Evolutionary conservation across 805 yeast genomes (phyloP).

Genomic region (Metschnikowia henanensis): DNA sequence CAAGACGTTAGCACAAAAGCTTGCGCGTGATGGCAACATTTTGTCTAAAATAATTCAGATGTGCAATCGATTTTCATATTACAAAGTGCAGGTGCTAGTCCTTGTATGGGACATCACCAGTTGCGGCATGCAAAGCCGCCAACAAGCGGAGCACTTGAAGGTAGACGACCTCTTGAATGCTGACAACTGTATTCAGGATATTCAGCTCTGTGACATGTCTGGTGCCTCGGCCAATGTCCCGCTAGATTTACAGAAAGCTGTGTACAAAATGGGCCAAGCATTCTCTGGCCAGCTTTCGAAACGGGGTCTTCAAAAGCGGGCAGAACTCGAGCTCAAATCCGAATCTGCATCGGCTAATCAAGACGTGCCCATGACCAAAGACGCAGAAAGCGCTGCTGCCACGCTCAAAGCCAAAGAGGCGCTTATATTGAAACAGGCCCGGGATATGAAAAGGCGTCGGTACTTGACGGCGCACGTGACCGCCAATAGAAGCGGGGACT

Average conservation of each 20-base stretch:
- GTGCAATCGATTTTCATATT: constrained; percentile 35
- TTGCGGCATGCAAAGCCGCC: constrained; percentile 15
- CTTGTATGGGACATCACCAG: constrained; percentile 42
- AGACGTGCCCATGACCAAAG: neutral
- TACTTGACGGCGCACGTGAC: constrained; percentile 33
- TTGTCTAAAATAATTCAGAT: constrained; percentile 36
- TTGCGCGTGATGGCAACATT: constrained; percentile 35
- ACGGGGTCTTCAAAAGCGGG: constrained; percentile 28
- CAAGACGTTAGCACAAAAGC: constrained; percentile 28
- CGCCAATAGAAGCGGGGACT: constrained; percentile 12
- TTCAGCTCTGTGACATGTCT: constrained; percentile 37
- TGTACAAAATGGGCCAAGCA: constrained; percentile 20
- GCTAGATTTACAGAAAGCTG: constrained; percentile 24
- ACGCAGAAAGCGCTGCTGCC: neutral
- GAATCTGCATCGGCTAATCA: neutral
- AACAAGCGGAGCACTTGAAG: constrained; percentile 20
- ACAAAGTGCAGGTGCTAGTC: constrained; percentile 39
- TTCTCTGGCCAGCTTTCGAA: constrained; percentile 32
- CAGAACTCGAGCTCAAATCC: constrained; percentile 12
- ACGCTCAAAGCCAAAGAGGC: constrained; percentile 21
- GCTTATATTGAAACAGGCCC: constrained; percentile 28
- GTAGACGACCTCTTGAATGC: constrained; percentile 10
- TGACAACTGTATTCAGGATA: constrained; percentile 19
- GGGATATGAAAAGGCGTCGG: constrained; percentile 27
- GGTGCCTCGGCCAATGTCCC: constrained; percentile 24